Evolutionary conservation across 495 filamentous ascomycete genomes (phyloP).

Genomic region (Thermothielavioides terrestris): DNA sequence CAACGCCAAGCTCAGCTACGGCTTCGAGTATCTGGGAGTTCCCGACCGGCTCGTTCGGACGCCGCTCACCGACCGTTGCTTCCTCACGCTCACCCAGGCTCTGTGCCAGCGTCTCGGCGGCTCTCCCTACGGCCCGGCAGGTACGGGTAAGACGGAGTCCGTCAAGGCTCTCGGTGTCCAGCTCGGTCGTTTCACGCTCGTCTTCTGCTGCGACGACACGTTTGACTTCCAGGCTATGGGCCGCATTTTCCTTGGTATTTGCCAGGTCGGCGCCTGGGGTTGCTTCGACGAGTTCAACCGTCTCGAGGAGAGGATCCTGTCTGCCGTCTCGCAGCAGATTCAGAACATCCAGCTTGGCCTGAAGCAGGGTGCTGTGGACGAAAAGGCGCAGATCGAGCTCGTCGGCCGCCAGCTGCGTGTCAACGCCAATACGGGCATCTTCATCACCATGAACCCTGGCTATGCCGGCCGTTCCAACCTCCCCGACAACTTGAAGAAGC

Average conservation of each 20-base stretch:
- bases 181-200: conserved; percentile 91
- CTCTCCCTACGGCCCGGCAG: conserved; percentile 93
- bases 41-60: conserved; percentile 92
- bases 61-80: conserved; percentile 93
- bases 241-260: conserved; percentile 97
- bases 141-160: conserved; percentile 98
- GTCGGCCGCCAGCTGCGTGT: conserved; percentile 82
- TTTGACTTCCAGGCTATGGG: conserved; percentile 99
- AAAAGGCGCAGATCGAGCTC: conserved; percentile 81
- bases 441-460: conserved; percentile 99
- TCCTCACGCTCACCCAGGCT: conserved; percentile 93
- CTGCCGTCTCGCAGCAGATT: conserved; percentile 95
- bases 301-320: conserved; percentile 92
- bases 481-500: conserved; percentile 97
- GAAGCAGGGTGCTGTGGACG: conserved; percentile 66
- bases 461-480: conserved; percentile 97
- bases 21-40: conserved; percentile 96
- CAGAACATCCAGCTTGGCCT: conserved; percentile 97
- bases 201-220: conserved; percentile 98
- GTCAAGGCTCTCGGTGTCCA: conserved; percentile 96
- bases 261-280: conserved; percentile 97
- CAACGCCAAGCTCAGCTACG: conserved; percentile 89
- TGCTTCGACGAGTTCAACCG: conserved; percentile 99
- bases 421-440: conserved; percentile 90
- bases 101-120: conserved; percentile 90